Evolutionary conservation across 2,329 filamentous ascomycete genomes (phyloP), one percentile per base, ranked within the genome.

Genomic region (Penicillium sp.): DNA sequence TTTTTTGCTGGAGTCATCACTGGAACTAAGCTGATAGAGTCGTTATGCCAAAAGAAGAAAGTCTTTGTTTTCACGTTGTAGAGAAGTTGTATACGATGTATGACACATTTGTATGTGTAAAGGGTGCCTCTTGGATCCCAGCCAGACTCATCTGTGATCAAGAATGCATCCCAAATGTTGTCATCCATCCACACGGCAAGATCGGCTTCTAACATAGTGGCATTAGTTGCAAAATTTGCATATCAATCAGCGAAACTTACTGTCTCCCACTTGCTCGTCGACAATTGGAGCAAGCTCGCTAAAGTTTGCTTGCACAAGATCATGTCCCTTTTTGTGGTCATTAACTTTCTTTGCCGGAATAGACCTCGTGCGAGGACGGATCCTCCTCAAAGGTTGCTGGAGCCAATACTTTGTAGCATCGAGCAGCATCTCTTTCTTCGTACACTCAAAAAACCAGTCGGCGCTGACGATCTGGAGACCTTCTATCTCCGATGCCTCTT

Each of bases 141-240:
- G n/a, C 12, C 17, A 24, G 36, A 9, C 3, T n/a, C 26, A 20
- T 40, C 36, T 20, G 27, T 52, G 37, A 56, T 37, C 21, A 60
- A 13, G 2, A 43, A 51, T 3, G 51, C 49, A 48, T 60, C 56
- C 58, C 51, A 59, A 15, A 49, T 34, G 1, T 34, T 2, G 2
- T 49, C 46, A 17, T 60, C 58, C 23, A 51, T 39, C 51, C 44
- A 56, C 21, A 60, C 45, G n/a, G 39, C 27, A 29, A 39, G n/a
- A 23, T 27, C 10, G 3, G 0, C 3, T 2, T 4, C 50, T 55
- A 10, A 18, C 17, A 17, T 5, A 10, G n/a, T 30, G n/a, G n/a
- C n/a, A 12, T 34, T 17, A 34, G 42, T 34, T 45, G n/a, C n/a
- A n/a, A n/a, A n/a, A n/a, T n/a, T n/a, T n/a, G n/a, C n/a, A n/a